Base-by-base conservation (phyloP, 495 filamentous ascomycete species). In the Coniosporium apollinis region DNA sequence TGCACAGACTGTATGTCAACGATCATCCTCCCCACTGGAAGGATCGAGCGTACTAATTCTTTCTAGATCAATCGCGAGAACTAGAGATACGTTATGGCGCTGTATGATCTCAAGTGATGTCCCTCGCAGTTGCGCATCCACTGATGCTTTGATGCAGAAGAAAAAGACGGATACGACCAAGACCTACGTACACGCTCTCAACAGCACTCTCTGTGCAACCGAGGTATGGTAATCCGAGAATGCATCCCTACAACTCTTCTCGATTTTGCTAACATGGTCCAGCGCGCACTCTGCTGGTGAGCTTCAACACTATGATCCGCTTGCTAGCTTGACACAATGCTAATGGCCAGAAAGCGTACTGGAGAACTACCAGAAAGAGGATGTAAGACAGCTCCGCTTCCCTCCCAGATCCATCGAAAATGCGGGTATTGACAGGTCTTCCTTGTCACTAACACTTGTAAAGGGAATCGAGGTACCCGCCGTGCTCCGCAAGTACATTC, bases 301-400 rank as follows among this genome's bases (percentile, higher is more conserved):
- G n/a, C n/a, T n/a, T n/a, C n/a, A n/a, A n/a, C n/a, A n/a, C n/a
- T n/a, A n/a, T n/a, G n/a, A n/a, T n/a, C n/a, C n/a, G n/a, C n/a
- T n/a, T n/a, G n/a, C n/a, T n/a, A n/a, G n/a, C n/a, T n/a, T n/a
- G n/a, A n/a, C n/a, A n/a, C n/a, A n/a, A n/a, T n/a, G n/a, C n/a
- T n/a, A n/a, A n/a, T n/a, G n/a, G n/a, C n/a, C n/a, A n/a, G n/a
- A n/a, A n/a, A n/a, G n/a, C 49, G 61, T 96, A 15, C 69, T 97
- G 29, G 91, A 97, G 60, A 97, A 96, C 61, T 96, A 82, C 57
- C 89, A 97, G 61, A 83, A 72, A 2, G 75, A 89, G 46, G 74
- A 87, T 45, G 79, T 81, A 54, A 54, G 65, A n/a, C n/a, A n/a
- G n/a, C n/a, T n/a, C n/a, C n/a, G 62, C 16, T 47, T 21, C 20